These are phyloP conservation scores for Podospora australis DNA, from an alignment of 495 filamentous ascomycete genomes.

Conservation along the genomic window DNA sequence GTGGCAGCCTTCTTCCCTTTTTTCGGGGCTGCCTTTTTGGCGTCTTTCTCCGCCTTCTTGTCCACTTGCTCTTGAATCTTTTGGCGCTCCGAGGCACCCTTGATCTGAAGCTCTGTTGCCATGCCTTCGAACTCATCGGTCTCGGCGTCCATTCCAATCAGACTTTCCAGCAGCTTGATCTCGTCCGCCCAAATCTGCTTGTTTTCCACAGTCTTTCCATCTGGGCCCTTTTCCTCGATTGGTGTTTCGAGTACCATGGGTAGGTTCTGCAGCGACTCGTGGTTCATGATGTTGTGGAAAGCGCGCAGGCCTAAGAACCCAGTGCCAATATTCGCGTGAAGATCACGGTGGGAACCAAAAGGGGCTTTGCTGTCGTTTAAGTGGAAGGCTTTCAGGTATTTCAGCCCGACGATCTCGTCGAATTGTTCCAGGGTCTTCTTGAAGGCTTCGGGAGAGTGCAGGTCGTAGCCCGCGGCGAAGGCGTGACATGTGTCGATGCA, in stretches of 20 bases:
- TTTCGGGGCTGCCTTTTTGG: constrained; percentile 40
- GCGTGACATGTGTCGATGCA: constrained; percentile 96
- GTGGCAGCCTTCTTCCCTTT: constrained; percentile 24
- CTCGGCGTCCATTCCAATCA: constrained; percentile 76
- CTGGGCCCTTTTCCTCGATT: constrained; percentile 57
- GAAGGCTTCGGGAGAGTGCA: constrained; percentile 70
- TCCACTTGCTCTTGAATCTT: constrained; percentile 73
- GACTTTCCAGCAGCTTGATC: constrained; percentile 80
- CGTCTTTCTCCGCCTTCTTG: constrained; percentile 43
- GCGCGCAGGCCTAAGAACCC: constrained; percentile 85
- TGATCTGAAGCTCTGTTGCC: constrained; percentile 53
- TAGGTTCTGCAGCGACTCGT: constrained; percentile 63
- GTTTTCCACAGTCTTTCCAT: constrained; percentile 58
- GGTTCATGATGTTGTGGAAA: constrained; percentile 89
- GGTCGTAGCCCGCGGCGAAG: constrained; percentile 88
- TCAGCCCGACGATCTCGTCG: constrained; percentile 67
- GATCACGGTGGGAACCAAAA: constrained; percentile 65
- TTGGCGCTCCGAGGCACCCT: constrained; percentile 61
- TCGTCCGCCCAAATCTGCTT: constrained; percentile 74
- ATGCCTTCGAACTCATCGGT: constrained; percentile 57
- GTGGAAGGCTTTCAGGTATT: constrained; percentile 80
- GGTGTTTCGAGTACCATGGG: constrained; percentile 96
- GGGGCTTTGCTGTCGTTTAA: constrained; percentile 93
- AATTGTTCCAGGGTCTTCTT: constrained; percentile 65
- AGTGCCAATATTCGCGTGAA: constrained; percentile 91